phyloP scores from a whole-genome alignment of 768 basidiomycete genomes.

The Cubamyces sp. region DNA sequence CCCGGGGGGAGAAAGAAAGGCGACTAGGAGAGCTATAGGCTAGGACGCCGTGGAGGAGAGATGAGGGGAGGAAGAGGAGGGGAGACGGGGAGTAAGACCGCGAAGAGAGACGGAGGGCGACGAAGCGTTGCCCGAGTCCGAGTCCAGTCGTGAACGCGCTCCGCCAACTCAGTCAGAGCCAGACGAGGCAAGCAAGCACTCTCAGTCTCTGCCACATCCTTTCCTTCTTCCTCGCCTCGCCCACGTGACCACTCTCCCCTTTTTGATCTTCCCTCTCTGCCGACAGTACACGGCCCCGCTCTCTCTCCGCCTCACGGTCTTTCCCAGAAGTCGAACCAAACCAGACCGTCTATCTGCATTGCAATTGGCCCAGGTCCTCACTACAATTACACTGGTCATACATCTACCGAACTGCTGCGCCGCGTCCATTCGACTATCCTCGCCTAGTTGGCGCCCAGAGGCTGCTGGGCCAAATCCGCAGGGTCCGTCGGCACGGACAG shows the following conservation, averaged over 20 bases:
- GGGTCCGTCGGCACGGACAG: conserved; percentile 81
- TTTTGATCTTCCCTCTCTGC: conserved; percentile 1
- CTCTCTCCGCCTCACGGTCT: not conserved
- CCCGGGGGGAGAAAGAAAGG: conserved; percentile 26
- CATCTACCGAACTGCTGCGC: conserved; percentile 11
- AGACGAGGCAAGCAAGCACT: not conserved
- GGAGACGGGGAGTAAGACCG: conserved; percentile 3
- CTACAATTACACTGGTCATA: conserved; percentile 25
- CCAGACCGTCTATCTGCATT: conserved; percentile 9
- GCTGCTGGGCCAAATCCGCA: conserved; percentile 78
- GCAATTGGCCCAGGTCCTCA: conserved; percentile 4
- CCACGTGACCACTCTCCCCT: conserved; percentile 21
- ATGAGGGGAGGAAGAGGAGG: conserved; percentile 1
- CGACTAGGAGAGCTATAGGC: conserved; percentile 28
- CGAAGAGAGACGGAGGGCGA: conserved; percentile 6
- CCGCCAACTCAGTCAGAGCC: conserved; percentile 6
- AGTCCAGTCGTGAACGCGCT: conserved; percentile 15
- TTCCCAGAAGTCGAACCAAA: too few species aligned
- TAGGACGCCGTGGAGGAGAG: conserved; percentile 17
- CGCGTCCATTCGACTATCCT: not conserved
- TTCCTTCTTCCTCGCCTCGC: not conserved
- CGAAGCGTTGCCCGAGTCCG: not conserved
- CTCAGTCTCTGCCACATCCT: not conserved
- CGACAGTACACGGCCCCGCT: not conserved
- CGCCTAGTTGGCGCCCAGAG: conserved; percentile 43